Percentiles rank a stretch among this genome's conserved stretches.
These are phyloP conservation scores for Lentinula novae-zelandiae DNA, from an alignment of 1,284 basidiomycete species.

Conservation along the genomic window DNA sequence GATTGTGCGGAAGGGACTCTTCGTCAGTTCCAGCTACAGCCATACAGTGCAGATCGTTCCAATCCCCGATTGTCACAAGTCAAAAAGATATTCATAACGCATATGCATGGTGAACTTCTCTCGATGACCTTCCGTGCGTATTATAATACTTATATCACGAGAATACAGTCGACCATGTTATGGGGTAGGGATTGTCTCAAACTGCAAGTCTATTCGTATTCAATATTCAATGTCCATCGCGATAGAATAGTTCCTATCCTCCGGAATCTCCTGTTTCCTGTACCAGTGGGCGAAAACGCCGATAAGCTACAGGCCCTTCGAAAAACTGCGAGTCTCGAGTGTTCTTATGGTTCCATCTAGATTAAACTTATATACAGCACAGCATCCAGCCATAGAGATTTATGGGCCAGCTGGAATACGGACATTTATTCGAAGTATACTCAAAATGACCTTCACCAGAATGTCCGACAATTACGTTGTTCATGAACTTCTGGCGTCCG, in stretches of 20 bases:
- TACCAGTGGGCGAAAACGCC: conserved; percentile 19
- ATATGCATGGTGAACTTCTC: conserved; percentile 69
- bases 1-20: conserved; percentile 87
- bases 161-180: conserved; percentile 69
- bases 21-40: conserved; percentile 53
- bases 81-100: conserved; percentile 81
- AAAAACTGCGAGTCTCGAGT: conserved; percentile 8
- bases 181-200: conserved; percentile 43
- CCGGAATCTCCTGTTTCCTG: conserved; percentile 55
- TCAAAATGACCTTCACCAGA: conserved; percentile 66
- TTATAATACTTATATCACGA: background rate
- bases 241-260: conserved; percentile 61
- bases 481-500: conserved; percentile 71
- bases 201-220: background rate
- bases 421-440: conserved; percentile 68
- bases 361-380: background rate
- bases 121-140: conserved; percentile 3
- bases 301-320: conserved; percentile 9
- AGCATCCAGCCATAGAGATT: conserved; percentile 62
- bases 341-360: conserved; percentile 8
- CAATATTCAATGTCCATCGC: background rate
- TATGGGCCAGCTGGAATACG: conserved; percentile 86
- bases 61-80: conserved; percentile 52
- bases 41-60: conserved; percentile 21
- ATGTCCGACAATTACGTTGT: conserved; percentile 71